These are phyloP conservation scores for Ceratobasidium sp. DNA, from an alignment of 1,284 basidiomycete species.

Conservation along the genomic window DNA sequence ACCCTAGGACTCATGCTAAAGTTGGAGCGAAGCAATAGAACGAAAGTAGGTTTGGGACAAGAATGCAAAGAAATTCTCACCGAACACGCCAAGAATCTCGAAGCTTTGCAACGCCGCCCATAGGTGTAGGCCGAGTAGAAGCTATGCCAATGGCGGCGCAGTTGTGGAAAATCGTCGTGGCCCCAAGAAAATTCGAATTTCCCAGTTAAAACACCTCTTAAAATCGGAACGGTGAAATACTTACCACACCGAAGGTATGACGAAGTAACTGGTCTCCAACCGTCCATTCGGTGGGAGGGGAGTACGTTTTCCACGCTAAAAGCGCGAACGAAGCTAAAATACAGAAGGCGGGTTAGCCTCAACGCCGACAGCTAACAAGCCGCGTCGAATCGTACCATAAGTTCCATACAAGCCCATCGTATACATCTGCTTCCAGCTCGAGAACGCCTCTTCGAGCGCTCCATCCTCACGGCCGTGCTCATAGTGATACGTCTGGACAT, in stretches of 20 bases:
- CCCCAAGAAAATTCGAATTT: background rate
- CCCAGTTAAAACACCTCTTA: conserved; percentile 25
- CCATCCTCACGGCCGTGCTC: conserved; percentile 56
- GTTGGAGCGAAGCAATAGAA: background rate
- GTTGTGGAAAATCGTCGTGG: background rate
- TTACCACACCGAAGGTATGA: conserved; percentile 82
- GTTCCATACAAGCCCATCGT: conserved; percentile 95
- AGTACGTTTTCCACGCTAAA: conserved; percentile 87
- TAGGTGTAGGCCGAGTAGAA: conserved; percentile 85
- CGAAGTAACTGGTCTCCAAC: conserved; percentile 88
- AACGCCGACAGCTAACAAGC: conserved; percentile 35
- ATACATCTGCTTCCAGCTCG: conserved; percentile 93
- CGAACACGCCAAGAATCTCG: conserved; percentile 92
- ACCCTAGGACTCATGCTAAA: too few species aligned
- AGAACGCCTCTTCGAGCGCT: conserved; percentile 89
- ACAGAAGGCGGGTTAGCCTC: background rate
- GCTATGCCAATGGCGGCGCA: conserved; percentile 53
- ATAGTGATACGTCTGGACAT: conserved; percentile 33
- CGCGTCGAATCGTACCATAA: conserved; percentile 68
- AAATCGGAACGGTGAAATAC: conserved; percentile 47
- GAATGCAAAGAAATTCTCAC: conserved; percentile 51
- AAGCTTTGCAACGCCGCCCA: conserved; percentile 93
- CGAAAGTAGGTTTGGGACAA: background rate
- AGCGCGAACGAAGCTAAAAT: conserved; percentile 75
- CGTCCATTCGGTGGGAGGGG: conserved; percentile 81